These are phyloP conservation scores for Paraphaeosphaeria minitans DNA, from an alignment of 2,329 filamentous ascomycete species.

Conservation along the genomic window DNA sequence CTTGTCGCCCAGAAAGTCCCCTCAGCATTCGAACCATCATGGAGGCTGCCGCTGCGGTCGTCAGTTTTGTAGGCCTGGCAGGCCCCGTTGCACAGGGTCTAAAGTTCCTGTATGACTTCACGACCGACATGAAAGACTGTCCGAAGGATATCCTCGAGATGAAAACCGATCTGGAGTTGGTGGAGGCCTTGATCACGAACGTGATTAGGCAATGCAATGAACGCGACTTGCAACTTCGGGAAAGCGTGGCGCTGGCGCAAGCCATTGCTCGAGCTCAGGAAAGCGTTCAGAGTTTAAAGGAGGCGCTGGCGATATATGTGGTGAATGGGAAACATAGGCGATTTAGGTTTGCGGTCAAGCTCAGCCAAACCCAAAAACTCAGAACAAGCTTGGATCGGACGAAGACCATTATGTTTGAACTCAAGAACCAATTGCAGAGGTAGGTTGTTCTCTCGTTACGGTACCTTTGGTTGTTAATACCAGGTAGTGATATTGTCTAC, in stretches of 20 bases:
- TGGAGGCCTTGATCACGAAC: slow-evolving; percentile 16
- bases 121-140: slow-evolving; percentile 19
- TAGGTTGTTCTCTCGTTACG: background rate
- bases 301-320: background rate
- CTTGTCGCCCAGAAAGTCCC: slow-evolving; percentile 4
- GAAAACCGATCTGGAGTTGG: slow-evolving; percentile 17
- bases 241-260: slow-evolving; percentile 8
- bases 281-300: background rate
- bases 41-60: slow-evolving; percentile 17
- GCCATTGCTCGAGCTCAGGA: background rate
- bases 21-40: slow-evolving; percentile 13
- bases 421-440: slow-evolving; percentile 2
- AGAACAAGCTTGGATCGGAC: slow-evolving; percentile 4
- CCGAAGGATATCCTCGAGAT: slow-evolving; percentile 18
- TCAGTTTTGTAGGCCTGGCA: slow-evolving; percentile 18
- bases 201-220: slow-evolving; percentile 19
- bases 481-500: background rate
- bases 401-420: background rate
- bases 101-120: slow-evolving; percentile 19
- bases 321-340: slow-evolving; percentile 1
- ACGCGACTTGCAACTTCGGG: slow-evolving; percentile 16
- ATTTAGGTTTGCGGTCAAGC: background rate
- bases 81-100: slow-evolving; percentile 17
- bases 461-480: background rate
- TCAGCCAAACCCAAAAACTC: slow-evolving; percentile 1